Evolutionary conservation across 495 filamentous ascomycete genomes (phyloP), one percentile per base, ranked within the genome.

Genomic region (Aspergillus biplanus): DNA sequence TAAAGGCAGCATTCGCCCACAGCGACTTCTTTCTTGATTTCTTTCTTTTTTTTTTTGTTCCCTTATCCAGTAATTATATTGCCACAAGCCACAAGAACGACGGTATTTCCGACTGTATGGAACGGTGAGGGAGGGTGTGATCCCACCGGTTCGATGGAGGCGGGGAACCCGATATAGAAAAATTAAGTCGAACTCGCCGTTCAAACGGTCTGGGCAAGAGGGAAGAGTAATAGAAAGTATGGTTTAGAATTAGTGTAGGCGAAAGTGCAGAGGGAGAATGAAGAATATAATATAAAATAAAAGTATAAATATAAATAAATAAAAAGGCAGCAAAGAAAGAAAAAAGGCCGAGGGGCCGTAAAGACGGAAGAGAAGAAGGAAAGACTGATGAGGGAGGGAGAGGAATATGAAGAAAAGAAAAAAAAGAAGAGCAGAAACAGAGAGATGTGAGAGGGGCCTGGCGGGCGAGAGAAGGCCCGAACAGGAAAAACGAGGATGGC

Each of bases 311-410:
- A 72, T 80, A 83, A 82, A 72, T 80, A 83, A 82, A 76, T 50
- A 52, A 46, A 56, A 57, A 37, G 44, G 33, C 18, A 49, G 50
- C 73, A 75, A 81, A 73, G 81, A 83, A 82, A 76, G 77, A 74
- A 82, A 83, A 67, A 78, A 80, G 80, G 76, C 78, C 68, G 56
- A 82, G 78, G 77, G 77, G 80, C 76, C 79, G 73, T 75, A 76
- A 78, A 70, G 78, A 81, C 61, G 66, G 67, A 67, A 71, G 63
- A 59, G 61, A 66, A 69, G 50, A 62, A 64, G 37, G 11, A 46
- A 54, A 33, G 16, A 44, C 48, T 55, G 57, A 60, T 52, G 50
- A 47, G 27, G 33, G 65, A 61, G 47, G 63, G 54, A 67, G 50
- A 56, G 44, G 37, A 59, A 61, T 48, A 64, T 50, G 31, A 64